Base-by-base conservation (phyloP, 1,284 basidiomycete species). In the Lentinus polychrous region DNA sequence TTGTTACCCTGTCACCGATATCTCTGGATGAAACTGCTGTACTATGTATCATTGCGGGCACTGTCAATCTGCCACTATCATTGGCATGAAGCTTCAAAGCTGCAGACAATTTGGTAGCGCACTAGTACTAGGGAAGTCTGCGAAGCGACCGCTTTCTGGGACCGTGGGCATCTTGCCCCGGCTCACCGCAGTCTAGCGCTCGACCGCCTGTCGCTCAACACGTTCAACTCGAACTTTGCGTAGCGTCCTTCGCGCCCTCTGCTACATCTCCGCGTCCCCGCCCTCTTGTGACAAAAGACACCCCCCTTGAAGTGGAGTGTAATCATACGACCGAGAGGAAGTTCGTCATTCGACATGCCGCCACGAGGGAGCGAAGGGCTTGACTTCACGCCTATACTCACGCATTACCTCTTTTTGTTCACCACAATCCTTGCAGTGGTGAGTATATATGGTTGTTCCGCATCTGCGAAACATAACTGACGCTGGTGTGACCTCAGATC, bases 381-480 rank as follows among this genome's bases (percentile, higher is more conserved):
- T 56, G 86, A 90, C 66, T 86, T 90, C 52, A 88, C 83, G 3
- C 87, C 90, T 57, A 86, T 95, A 56, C 74, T 93, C 54, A 87
- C 90, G 17, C 91, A 95, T 66, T 92, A 94, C 63, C 75, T 93
- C 60, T 92, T 96, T 63, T 74, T 94, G 34, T 83, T 88, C 63
- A 95, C 94, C 1, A 83, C 86, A 53, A 76, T 92, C 50, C 76
- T 97, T 43, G 76, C 89, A 37, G 66, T 89, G 52, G 86, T 93
- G 60, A 54, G 81, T 75, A 20, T 18, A 37, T 45, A 41, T 18
- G 18, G 18, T n/a, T 15, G 32, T 44, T 37, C 43, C 34, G 51
- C n/a, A 49, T 47, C 39, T 34, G 34, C 54, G 27, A 52, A 36
- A 43, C 47, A 37, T 48, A 23, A 52, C 41, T 49, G 35, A 18